Base-by-base conservation (phyloP, 1,139 yeast species). In the Debaryomyces sp. region DNA sequence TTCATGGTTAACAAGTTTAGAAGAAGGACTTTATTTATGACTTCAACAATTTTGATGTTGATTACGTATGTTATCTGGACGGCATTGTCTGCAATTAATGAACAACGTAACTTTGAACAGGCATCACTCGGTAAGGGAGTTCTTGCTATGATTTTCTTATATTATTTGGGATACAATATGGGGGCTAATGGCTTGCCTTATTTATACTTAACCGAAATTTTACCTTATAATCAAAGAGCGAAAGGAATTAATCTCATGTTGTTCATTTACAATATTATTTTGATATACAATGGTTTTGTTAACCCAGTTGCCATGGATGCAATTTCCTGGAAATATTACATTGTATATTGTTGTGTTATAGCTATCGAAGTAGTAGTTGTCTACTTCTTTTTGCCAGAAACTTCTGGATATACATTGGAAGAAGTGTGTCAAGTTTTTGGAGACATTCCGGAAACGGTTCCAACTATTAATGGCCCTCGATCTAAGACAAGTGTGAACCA, bases 241-340 rank as follows among this genome's bases (percentile, higher is more conserved):
- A 75, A 73, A 58, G 81, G 80, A 46, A 56, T 75, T 41, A 71
- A 70, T 49, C 57, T 73, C 50, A 60, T 61, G 55, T 57, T 63
- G 43, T 54, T 70, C 34, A 56, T 64, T 26, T 69, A 64, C 50
- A 67, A 68, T 27, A 22, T 59, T 22, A 52, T 60, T 13, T 48
- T 57, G 37, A 46, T 63, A 44, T 64, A 56, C 51, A 66, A 66
- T 49, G 67, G 81, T 35, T 82, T 76, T 58, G 84, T 81, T 46
- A 81, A 81, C 57, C 81, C 86, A 5, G 73, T 82, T 58, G 87
- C 85, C 29, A 76, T 82, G 81, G 82, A 74, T 50, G 77, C 78
- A 30, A 77, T 82, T 54, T 72, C 70, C 35, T 82, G 85, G 85
- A 81, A 78, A 58, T 82, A 81, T 67, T 82, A 82, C 62, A 80